Conservation (phyloP, 169 alveolate species). For the Plasmodium ovale region DNA sequence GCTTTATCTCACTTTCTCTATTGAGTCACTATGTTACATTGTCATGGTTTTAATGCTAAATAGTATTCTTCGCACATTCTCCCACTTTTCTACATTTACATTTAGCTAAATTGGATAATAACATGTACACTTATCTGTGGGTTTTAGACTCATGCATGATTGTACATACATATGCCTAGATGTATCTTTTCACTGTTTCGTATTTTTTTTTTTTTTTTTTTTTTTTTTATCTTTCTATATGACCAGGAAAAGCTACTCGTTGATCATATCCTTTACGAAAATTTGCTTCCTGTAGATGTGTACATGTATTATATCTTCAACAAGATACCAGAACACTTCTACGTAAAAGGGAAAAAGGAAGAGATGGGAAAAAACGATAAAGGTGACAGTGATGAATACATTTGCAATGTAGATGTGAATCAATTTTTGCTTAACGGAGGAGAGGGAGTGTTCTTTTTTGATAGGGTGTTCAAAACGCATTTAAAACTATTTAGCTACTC, state of each 20-base stretch:
- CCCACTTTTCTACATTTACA: too few species aligned
- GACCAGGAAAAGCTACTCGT: conserved; percentile 44
- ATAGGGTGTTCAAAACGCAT: conserved; percentile 51
- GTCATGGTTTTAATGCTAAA: too few species aligned
- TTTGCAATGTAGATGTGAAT: conserved; percentile 8
- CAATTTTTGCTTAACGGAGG: conserved; percentile 17
- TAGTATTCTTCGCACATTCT: too few species aligned
- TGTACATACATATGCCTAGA: not conserved
- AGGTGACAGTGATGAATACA: not conserved
- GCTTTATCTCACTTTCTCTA: not conserved
- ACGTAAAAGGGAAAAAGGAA: conserved; percentile 10
- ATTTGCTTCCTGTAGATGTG: conserved; percentile 45
- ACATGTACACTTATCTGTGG: not conserved
- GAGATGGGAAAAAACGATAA: not conserved
- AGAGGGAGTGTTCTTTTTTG: conserved; percentile 37
- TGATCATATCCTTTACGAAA: conserved; percentile 57
- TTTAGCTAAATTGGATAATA: too few species aligned
- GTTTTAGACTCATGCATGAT: not conserved
- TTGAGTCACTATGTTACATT: not conserved
- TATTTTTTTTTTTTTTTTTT: too few species aligned
- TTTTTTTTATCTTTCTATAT: not conserved
- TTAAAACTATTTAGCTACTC: conserved; percentile 49
- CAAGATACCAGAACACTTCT: conserved; percentile 55
- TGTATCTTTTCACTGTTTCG: not conserved
- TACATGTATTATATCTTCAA: conserved; percentile 17